A percentile compares a stretch with the other conserved stretches of the same genome.
Conservation (phyloP, 768 basidiomycete species). For the Tylopilus plumbeoviolaceoides region DNA sequence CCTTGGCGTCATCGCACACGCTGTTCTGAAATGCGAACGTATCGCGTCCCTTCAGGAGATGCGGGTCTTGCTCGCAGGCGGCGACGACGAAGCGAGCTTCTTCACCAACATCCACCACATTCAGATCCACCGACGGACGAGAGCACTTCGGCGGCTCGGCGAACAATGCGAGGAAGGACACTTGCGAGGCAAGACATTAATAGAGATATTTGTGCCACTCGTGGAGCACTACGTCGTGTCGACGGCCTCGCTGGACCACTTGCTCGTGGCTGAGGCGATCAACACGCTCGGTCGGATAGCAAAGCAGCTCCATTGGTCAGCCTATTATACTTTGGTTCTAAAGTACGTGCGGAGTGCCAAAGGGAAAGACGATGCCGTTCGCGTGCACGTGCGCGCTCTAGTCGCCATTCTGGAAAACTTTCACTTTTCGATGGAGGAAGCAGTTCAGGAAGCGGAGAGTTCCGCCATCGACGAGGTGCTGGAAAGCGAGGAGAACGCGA, state of each 20-base stretch:
- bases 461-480: slow-evolving; percentile 28
- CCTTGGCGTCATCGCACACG: slow-evolving; percentile 71
- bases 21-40: slow-evolving; percentile 59
- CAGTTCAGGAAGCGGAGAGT: slow-evolving; percentile 30
- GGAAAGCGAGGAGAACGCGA: slow-evolving; percentile 25
- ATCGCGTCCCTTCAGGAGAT: slow-evolving; percentile 72
- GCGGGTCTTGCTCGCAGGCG: slow-evolving; percentile 73
- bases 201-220: slow-evolving; percentile 84
- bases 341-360: slow-evolving; percentile 71
- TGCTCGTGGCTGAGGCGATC: slow-evolving; percentile 89
- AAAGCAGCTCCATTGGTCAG: slow-evolving; percentile 73
- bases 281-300: slow-evolving; percentile 73
- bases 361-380: slow-evolving; percentile 67
- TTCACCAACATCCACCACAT: slow-evolving; percentile 96
- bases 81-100: slow-evolving; percentile 93
- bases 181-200: slow-evolving; percentile 64
- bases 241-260: slow-evolving; percentile 66
- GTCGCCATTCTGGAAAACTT: slow-evolving; percentile 87
- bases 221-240: slow-evolving; percentile 75
- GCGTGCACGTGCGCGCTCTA: slow-evolving; percentile 78
- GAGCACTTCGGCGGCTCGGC: slow-evolving; percentile 81
- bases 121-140: slow-evolving; percentile 82
- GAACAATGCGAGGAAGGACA: slow-evolving; percentile 67
- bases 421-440: slow-evolving; percentile 80
- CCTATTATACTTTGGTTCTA: slow-evolving; percentile 76